phyloP scores from a whole-genome alignment of 1,139 yeast genomes.

The Suhomyces wounanorum region DNA sequence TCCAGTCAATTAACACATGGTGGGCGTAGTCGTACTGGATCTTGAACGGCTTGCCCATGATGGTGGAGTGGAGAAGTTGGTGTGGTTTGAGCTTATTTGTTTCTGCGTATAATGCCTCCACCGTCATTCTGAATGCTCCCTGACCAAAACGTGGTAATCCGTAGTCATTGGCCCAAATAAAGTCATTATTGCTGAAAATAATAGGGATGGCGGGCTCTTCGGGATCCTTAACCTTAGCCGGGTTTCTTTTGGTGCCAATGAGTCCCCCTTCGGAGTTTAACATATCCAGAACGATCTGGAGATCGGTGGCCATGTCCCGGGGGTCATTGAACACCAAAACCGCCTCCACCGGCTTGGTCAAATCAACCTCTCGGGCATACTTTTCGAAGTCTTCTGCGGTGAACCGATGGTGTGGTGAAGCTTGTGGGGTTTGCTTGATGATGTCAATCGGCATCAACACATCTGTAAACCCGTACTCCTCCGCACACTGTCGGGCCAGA shows the following conservation, averaged over 20 bases:
- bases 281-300: conserved; percentile 75
- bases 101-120: conserved; percentile 64
- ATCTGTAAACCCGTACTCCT: conserved; percentile 75
- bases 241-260: conserved; percentile 60
- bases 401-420: conserved; percentile 74
- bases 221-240: conserved; percentile 14
- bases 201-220: conserved; percentile 71
- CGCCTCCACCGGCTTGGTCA: conserved; percentile 63
- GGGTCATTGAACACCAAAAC: conserved; percentile 89
- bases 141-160: conserved; percentile 84
- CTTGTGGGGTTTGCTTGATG: conserved; percentile 53
- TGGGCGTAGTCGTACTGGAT: conserved; percentile 86
- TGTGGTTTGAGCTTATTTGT: conserved; percentile 48
- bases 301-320: conserved; percentile 83
- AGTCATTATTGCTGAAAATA: conserved; percentile 83
- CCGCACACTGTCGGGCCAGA: conserved; percentile 68
- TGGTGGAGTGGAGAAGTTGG: conserved; percentile 51
- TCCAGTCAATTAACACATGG: conserved; percentile 65
- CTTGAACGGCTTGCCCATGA: conserved; percentile 83
- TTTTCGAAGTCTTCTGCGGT: conserved; percentile 47
- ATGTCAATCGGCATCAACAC: conserved; percentile 80
- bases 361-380: conserved; percentile 41
- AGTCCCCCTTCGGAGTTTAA: conserved; percentile 64
- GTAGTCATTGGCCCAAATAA: conserved; percentile 89
- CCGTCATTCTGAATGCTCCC: conserved; percentile 76